These are phyloP conservation scores for Bonnemaisonia californica DNA, from an alignment of 31 red algal genomes.

Conservation along the genomic window DNA sequence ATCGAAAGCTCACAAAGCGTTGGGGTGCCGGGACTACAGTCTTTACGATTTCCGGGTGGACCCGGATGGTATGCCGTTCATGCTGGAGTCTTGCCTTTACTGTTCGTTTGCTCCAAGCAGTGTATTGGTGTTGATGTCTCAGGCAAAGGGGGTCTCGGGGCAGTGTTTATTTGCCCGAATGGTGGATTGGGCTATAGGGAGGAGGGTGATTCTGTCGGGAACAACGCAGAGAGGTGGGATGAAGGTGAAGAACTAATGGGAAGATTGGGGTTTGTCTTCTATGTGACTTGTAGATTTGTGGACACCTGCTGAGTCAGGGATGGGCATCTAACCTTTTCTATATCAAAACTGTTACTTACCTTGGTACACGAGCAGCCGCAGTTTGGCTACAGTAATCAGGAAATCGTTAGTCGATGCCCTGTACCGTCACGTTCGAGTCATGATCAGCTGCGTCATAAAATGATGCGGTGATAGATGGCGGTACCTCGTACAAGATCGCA, in stretches of 20 bases:
- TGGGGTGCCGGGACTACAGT: conserved; percentile 76
- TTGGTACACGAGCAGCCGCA: too few species aligned
- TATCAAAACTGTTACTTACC: too few species aligned
- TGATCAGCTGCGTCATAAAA: too few species aligned
- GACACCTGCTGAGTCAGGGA: too few species aligned
- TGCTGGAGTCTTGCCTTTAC: conserved; percentile 80
- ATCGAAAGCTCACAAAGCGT: conserved; percentile 39
- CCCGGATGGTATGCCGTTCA: conserved; percentile 53
- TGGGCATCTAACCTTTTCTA: too few species aligned
- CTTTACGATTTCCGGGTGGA: conserved; percentile 73
- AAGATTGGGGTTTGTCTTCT: too few species aligned
- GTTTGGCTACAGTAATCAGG: too few species aligned
- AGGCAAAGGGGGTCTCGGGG: conserved; percentile 4
- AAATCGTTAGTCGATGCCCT: too few species aligned
- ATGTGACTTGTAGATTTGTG: too few species aligned
- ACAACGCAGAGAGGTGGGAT: neutral
- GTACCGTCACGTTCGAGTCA: too few species aligned
- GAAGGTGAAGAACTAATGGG: conserved; percentile 13
- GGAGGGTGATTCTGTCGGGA: neutral
- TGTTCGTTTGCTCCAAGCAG: conserved; percentile 64
- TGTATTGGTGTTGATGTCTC: conserved; percentile 66
- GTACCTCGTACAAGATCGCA: too few species aligned
- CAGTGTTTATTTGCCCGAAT: conserved; percentile 13
- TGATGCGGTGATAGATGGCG: too few species aligned
- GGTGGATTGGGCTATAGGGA: neutral